These are phyloP conservation scores for Hymenoscyphus repandus DNA, from an alignment of 2,329 filamentous ascomycete species.

Conservation along the genomic window DNA sequence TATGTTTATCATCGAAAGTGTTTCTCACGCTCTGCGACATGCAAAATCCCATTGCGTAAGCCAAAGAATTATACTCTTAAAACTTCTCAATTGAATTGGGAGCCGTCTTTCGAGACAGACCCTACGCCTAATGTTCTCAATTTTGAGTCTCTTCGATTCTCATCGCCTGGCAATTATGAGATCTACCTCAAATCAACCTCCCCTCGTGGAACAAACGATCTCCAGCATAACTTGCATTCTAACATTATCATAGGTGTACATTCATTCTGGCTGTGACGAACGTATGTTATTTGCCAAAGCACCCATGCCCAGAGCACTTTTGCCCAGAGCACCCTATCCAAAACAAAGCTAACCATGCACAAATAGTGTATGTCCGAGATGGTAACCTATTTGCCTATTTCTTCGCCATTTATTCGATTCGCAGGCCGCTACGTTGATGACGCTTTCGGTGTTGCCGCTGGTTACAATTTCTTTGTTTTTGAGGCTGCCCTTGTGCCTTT, in stretches of 20 bases:
- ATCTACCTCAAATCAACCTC: no score
- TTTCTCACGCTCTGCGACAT: slow-evolving; percentile 23
- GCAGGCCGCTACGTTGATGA: slow-evolving; percentile 72
- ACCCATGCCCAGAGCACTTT: background rate
- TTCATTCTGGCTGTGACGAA: background rate
- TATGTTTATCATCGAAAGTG: slow-evolving; percentile 37
- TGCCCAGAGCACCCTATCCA: background rate
- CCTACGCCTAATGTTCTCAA: no score
- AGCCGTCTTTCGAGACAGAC: no score
- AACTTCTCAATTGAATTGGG: background rate
- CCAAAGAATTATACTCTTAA: background rate
- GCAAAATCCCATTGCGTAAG: background rate
- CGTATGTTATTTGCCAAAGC: background rate
- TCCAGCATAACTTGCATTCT: background rate
- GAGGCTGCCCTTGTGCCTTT: slow-evolving; percentile 64
- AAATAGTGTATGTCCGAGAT: slow-evolving; percentile 55
- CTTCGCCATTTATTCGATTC: slow-evolving; percentile 73
- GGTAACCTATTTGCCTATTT: slow-evolving; percentile 72
- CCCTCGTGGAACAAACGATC: no score
- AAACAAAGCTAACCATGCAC: background rate
- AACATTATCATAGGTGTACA: background rate
- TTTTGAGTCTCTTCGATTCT: background rate
- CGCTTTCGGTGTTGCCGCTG: slow-evolving; percentile 66
- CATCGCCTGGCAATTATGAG: no score
- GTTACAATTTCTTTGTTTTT: slow-evolving; percentile 71